A percentile compares a stretch with the other conserved stretches of the same genome.
These are phyloP conservation scores for Pestalotiopsis sp. DNA, from an alignment of 2,329 filamentous ascomycete species.

Conservation along the genomic window DNA sequence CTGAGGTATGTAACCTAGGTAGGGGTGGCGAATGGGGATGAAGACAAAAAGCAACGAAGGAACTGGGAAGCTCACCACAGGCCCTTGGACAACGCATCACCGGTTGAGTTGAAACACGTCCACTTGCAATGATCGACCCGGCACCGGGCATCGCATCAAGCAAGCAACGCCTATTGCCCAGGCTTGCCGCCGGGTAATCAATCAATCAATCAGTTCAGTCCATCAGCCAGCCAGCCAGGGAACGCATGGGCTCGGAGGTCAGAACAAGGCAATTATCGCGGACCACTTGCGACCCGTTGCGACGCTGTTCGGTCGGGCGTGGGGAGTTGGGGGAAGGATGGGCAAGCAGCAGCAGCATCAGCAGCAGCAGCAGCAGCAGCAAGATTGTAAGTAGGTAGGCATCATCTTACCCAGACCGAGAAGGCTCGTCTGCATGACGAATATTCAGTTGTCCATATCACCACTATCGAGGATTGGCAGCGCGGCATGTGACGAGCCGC, in stretches of 20 bases:
- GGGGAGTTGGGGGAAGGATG: not conserved
- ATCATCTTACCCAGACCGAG: not conserved
- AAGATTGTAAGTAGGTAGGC: not conserved
- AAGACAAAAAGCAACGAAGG: not conserved
- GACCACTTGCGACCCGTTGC: slow-evolving; percentile 2
- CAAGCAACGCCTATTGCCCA: not conserved
- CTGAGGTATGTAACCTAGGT: not conserved
- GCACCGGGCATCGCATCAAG: not conserved
- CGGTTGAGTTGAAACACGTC: slow-evolving; percentile 1
- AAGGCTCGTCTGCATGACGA: not conserved
- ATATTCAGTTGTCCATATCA: not conserved
- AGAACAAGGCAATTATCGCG: not conserved
- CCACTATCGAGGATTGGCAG: not conserved
- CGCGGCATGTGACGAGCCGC: not conserved
- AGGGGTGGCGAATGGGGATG: not conserved
- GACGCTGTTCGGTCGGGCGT: not conserved
- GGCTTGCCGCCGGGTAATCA: not conserved
- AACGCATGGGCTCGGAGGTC: not conserved
- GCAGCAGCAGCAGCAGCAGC: not conserved
- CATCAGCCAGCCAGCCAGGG: not conserved
- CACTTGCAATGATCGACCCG: not conserved
- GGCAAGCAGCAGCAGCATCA: not conserved
- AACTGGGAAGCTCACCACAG: not conserved
- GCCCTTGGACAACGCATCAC: slow-evolving; percentile 4
- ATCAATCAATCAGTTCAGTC: not conserved